A percentile compares a stretch with the other conserved stretches of the same genome.
These are phyloP conservation scores for Boletus eberwhitei DNA, from an alignment of 768 basidiomycete genomes.

Conservation along the genomic window DNA sequence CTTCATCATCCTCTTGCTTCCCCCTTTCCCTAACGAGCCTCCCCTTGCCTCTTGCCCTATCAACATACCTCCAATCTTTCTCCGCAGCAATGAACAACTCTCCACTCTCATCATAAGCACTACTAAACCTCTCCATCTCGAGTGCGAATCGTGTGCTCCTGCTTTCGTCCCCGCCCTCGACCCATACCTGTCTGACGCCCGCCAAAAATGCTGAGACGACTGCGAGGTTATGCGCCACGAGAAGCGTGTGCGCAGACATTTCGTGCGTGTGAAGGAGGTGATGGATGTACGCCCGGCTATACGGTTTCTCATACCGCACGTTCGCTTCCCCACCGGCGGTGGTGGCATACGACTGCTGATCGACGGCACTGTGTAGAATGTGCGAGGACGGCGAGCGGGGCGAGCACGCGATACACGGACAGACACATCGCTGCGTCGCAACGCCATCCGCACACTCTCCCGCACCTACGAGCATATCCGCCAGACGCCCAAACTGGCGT, in stretches of 20 bases:
- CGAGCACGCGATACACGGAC: constrained; percentile 57
- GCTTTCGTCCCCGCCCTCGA: not conserved
- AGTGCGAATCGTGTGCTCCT: constrained; percentile 28
- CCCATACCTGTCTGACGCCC: constrained; percentile 45
- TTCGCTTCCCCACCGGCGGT: not conserved
- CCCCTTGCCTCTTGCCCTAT: constrained; percentile 72
- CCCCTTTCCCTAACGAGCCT: constrained; percentile 62
- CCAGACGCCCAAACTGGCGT: constrained; percentile 56
- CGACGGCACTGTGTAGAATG: constrained; percentile 46
- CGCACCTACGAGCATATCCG: constrained; percentile 34
- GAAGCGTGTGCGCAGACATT: constrained; percentile 78
- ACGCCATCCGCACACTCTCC: not conserved
- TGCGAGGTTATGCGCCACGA: constrained; percentile 71
- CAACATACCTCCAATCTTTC: constrained; percentile 60
- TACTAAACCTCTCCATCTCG: constrained; percentile 51
- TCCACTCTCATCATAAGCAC: constrained; percentile 47
- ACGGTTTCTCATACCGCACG: constrained; percentile 29
- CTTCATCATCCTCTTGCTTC: constrained; percentile 25
- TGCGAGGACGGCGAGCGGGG: constrained; percentile 36
- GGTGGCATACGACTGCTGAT: constrained; percentile 27
- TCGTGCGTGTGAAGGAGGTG: constrained; percentile 87
- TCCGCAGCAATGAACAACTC: constrained; percentile 51
- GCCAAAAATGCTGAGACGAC: constrained; percentile 65
- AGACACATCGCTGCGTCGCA: constrained; percentile 22
- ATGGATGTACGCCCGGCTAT: constrained; percentile 67